Evolutionary conservation across 1,284 basidiomycete genomes (phyloP), one percentile per base, ranked within the genome.

Genomic region (Microbotryomycetes sp.): DNA sequence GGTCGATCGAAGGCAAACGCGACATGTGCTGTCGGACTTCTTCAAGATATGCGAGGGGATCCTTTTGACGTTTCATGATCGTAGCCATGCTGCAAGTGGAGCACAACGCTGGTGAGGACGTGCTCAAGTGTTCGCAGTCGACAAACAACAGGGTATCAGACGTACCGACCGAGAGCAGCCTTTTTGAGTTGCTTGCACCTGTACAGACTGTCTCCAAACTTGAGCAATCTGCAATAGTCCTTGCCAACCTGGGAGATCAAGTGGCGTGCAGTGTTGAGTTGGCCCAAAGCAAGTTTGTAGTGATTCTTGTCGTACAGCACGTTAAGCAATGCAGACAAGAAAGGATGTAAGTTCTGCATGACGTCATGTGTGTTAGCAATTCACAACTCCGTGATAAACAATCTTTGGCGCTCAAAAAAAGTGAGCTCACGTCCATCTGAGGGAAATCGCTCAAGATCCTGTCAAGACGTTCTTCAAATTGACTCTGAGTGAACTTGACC

Each of bases 251-350:
- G 89, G 77, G 94, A 90, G 71, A 97, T 94, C 54, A 97, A 81
- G 81, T 97, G 92, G 54, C 88, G 83, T 2, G 88, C 88, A 1
- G 92, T 97, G 67, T 92, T 87, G 65, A 97, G 84, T 76, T 97
- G 92, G 67, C 93, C 92, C 26, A 97, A 81, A 4, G 92, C 92
- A 57, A 97, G 88, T 79, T 96, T 97, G 84, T 96, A 97, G 76
- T 97, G 92, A 74, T 96, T 96, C 80, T 96, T 97, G 82, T 97
- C 92, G 78, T 97, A 97, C 36, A 97, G 82, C 14, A 97, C 92
- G 76, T 97, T 97, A 81, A 97, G 85, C 32, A 97, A 81, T 2
- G 90, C 92, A 4, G 91, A 84, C 29, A 96, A 81, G 81, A 97
- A 97, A 3, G 92, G 92, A 76, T 97, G 92, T 7, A 97, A 81